Conservation (phyloP, 2,329 filamentous ascomycete species). For the Rhynchosporium agropyri region DNA sequence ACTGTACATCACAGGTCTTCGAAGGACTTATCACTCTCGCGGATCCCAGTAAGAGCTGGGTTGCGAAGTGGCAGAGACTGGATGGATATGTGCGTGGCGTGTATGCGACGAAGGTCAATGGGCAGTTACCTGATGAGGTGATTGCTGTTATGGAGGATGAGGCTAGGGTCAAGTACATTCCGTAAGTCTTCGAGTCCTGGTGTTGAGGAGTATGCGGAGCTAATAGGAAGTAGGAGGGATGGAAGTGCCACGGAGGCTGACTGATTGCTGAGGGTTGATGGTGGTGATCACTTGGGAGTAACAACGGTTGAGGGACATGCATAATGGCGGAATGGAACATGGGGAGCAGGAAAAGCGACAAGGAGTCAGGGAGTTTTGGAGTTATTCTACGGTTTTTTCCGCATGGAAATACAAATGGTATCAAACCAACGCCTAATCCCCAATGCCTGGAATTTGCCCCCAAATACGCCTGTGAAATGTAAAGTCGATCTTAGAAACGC, state of each 20-base stretch:
- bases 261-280: slow-evolving; percentile 25
- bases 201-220: slow-evolving; percentile 8
- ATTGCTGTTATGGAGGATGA: slow-evolving; percentile 63
- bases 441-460: background rate
- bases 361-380: slow-evolving; percentile 34
- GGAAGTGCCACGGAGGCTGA: slow-evolving; percentile 51
- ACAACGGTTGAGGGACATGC: background rate
- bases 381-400: slow-evolving; percentile 26
- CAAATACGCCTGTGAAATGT: slow-evolving; percentile 20
- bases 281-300: background rate
- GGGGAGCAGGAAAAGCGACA: slow-evolving; percentile 24
- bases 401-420: slow-evolving; percentile 36
- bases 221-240: slow-evolving; percentile 51
- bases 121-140: slow-evolving; percentile 71
- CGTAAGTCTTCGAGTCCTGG: slow-evolving; percentile 51
- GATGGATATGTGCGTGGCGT: slow-evolving; percentile 86
- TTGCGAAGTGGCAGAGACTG: slow-evolving; percentile 93
- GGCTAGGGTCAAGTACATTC: slow-evolving; percentile 65
- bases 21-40: slow-evolving; percentile 87
- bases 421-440: slow-evolving; percentile 30
- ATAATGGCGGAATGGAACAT: slow-evolving; percentile 18
- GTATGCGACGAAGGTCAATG: slow-evolving; percentile 94
- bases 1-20: slow-evolving; percentile 95
- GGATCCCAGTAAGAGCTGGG: slow-evolving; percentile 85
- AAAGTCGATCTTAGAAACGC: slow-evolving; percentile 41